These are phyloP conservation scores for Pseudozyma tsukubaensis DNA, from an alignment of 1,284 basidiomycete species.

Conservation along the genomic window DNA sequence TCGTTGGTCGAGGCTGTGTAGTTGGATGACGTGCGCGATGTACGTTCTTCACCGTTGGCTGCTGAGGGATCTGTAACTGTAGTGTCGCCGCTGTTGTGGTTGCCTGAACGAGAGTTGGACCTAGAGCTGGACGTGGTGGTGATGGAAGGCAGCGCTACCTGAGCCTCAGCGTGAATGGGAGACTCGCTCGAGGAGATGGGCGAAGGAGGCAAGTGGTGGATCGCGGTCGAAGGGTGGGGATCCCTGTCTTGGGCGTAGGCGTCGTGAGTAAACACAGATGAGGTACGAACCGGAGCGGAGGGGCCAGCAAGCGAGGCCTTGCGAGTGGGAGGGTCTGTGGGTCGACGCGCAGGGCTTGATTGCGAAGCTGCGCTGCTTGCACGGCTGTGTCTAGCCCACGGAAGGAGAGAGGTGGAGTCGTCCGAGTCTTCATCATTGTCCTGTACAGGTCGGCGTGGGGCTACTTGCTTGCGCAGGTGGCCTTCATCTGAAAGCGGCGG, in stretches of 20 bases:
- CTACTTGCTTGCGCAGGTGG: constrained; percentile 45
- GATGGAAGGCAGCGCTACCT: constrained; percentile 22
- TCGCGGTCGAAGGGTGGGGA: constrained; percentile 20
- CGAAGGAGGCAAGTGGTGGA: constrained; percentile 54
- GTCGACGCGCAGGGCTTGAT: constrained; percentile 13
- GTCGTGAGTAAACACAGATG: constrained; percentile 33
- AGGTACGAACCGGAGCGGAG: constrained; percentile 24
- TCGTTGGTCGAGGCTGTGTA: constrained; percentile 53
- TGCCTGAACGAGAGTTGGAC: constrained; percentile 18
- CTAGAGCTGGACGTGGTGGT: constrained; percentile 32
- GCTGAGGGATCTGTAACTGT: constrained; percentile 10
- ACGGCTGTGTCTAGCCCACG: constrained; percentile 56
- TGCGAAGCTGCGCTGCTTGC: constrained; percentile 33
- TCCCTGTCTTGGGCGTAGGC: constrained; percentile 14
- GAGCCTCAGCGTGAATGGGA: constrained; percentile 29
- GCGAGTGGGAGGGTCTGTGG: constrained; percentile 7
- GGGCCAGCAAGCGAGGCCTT: constrained; percentile 30
- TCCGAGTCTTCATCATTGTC: constrained; percentile 57
- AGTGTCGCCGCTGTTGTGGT: constrained; percentile 7
- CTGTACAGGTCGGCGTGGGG: constrained; percentile 10
- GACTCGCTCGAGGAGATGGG: constrained; percentile 60
- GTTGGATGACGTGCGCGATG: constrained; percentile 46
- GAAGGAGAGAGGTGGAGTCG: constrained; percentile 59
- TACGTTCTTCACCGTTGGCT: constrained; percentile 24
- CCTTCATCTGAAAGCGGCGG: constrained; percentile 63